Evolutionary conservation across 23 red algal genomes (phyloP).

Genomic region (Chondrus crispus): DNA sequence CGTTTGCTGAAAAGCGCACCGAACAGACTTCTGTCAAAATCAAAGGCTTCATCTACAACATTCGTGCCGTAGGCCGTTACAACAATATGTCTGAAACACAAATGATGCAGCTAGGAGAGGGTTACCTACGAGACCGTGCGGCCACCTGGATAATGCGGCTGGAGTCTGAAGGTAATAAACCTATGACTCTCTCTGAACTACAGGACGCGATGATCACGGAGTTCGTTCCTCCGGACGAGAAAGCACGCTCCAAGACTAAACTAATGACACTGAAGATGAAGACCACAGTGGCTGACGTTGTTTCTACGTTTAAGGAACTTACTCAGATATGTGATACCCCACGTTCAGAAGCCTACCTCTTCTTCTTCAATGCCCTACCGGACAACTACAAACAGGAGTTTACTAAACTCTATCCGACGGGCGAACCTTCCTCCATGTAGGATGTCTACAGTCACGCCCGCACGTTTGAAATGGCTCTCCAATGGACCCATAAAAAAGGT

Average conservation of each 20-base stretch:
- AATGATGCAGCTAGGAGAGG: neutral
- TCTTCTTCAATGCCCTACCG: neutral
- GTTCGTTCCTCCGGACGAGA: slow-evolving; percentile 2
- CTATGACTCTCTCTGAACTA: neutral
- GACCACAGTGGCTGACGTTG: neutral
- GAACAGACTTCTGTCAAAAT: no score
- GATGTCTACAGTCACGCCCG: no score
- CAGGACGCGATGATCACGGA: slow-evolving; percentile 7
- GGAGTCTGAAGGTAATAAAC: neutral
- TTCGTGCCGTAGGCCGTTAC: no score
- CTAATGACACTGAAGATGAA: neutral
- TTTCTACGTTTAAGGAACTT: neutral
- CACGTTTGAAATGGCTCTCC: no score
- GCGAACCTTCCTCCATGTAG: no score
- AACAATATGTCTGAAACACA: neutral
- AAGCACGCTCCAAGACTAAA: neutral
- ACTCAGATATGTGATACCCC: neutral
- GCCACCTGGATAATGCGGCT: slow-evolving; percentile 22
- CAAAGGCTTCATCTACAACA: no score
- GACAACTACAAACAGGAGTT: neutral
- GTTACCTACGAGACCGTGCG: slow-evolving; percentile 1
- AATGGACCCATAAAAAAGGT: no score
- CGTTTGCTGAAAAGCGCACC: no score
- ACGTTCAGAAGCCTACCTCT: neutral
- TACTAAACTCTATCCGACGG: neutral